Conservation (phyloP, 805 yeast species). For the Kluyveromyces dobzhanskii region DNA sequence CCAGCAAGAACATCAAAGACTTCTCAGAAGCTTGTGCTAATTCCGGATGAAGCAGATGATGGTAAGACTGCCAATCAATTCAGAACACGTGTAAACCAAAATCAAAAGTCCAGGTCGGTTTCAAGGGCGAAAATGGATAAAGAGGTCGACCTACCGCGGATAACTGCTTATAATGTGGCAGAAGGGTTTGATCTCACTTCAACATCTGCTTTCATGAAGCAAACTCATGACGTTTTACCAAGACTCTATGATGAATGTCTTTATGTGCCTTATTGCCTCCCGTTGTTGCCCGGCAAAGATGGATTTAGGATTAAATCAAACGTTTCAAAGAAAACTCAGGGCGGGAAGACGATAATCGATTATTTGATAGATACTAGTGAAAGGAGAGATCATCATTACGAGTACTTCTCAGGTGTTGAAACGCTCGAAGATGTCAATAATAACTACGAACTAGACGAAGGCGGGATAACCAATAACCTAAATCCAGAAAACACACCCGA, state of each 20-base stretch:
- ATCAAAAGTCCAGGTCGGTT: conserved; percentile 9
- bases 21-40: conserved; percentile 76
- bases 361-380: conserved; percentile 71
- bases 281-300: conserved; percentile 74
- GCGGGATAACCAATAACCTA: conserved; percentile 10
- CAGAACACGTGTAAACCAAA: conserved; percentile 3
- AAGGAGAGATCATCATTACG: conserved; percentile 85
- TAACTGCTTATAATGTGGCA: conserved; percentile 86
- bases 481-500: conserved; percentile 18
- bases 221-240: conserved; percentile 76
- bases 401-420: conserved; percentile 72
- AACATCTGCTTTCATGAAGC: conserved; percentile 54
- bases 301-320: conserved; percentile 72
- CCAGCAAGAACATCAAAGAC: conserved; percentile 74
- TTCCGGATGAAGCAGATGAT: conserved; percentile 47
- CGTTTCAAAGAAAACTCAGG: conserved; percentile 31
- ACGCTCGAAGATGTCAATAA: conserved; percentile 48
- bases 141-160: conserved; percentile 62
- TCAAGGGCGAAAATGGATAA: conserved; percentile 34
- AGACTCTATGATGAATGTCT: conserved; percentile 87
- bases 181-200: conserved; percentile 66
- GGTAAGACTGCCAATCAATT: conserved; percentile 4
- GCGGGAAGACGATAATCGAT: conserved; percentile 51
- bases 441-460: conserved; percentile 31
- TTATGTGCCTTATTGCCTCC: conserved; percentile 82